Base-by-base conservation (phyloP, 2,329 filamentous ascomycete genomes). In the Aschersonia sp. region DNA sequence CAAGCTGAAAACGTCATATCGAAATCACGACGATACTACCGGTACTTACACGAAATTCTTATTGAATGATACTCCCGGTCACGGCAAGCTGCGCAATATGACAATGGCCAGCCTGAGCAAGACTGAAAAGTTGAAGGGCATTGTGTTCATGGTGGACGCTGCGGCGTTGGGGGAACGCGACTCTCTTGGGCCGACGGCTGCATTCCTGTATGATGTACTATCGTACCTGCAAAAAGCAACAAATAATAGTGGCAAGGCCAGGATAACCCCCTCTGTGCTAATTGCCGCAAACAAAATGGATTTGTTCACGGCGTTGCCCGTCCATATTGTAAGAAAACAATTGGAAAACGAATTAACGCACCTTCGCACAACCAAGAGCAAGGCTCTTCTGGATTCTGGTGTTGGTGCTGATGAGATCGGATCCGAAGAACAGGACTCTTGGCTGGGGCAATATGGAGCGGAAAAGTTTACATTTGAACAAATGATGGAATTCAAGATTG, bases 201-300 rank as follows among this genome's bases (percentile, higher is more conserved):
- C 78, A 45, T 97, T 94, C 60, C 76, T 98, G 10, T 87, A 97
- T 68, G 89, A 97, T 51, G 69, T 94, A 1, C 75, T 98, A n/a
- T 72, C 97, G 4, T 62, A 76, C 4, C 71, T 98, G 49, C 92
- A 97, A 68, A 84, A 82, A 64, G 75, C 82, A 44, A 75, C 79
- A 45, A 74, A 77, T 32, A 55, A 56, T 32, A 61, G 57, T 45
- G 52, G 55, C 48, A 64, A 61, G 53, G 52, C 58, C 42, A 64
- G 60, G 56, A 52, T 50, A 2, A 53, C 73, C 43, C 73, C 92
- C 7, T 81, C 85, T 0, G 74, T 98, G 6, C 73, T 98, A 37
- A 71, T 98, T 35, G 89, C 88, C 2, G 89, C 88, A 47, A 98
- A 97, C 66, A 98, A 98, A 73, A 76, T 88, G 60, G 92, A 98